These are phyloP conservation scores for Aureococcus anophagefferens DNA, from an alignment of 108 stramenopile genomes.

Conservation along the genomic window DNA sequence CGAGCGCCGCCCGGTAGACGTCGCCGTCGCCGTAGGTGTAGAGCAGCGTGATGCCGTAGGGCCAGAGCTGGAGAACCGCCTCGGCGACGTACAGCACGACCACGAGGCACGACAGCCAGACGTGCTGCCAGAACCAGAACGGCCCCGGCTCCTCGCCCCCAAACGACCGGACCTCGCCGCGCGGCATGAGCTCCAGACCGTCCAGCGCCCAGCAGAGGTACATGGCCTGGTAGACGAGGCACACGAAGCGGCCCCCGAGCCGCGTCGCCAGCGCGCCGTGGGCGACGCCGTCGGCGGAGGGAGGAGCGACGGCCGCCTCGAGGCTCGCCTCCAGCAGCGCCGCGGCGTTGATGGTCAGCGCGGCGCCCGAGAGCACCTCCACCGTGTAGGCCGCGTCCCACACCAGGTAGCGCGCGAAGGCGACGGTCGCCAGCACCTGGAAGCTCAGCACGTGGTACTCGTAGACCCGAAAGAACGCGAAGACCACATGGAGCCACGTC, in stretches of 20 bases:
- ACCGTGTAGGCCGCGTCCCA: conserved; percentile 86
- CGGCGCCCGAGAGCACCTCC: conserved; percentile 76
- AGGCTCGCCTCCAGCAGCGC: conserved; percentile 71
- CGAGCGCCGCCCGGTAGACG: conserved; percentile 65
- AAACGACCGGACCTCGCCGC: conserved; percentile 25
- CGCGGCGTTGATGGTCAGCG: conserved; percentile 77
- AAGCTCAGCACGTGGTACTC: conserved; percentile 93
- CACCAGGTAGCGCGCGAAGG: conserved; percentile 71
- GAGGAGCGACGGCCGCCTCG: conserved; percentile 66
- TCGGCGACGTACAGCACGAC: conserved; percentile 78
- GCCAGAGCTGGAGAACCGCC: conserved; percentile 60
- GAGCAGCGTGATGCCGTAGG: conserved; percentile 55
- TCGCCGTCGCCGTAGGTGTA: conserved; percentile 73
- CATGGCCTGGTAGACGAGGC: conserved; percentile 81
- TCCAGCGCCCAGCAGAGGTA: conserved; percentile 86
- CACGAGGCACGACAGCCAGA: conserved; percentile 76
- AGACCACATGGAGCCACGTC: conserved; percentile 78
- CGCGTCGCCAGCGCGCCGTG: conserved; percentile 24
- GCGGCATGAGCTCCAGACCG: conserved; percentile 15
- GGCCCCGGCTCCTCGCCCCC: conserved; percentile 69
- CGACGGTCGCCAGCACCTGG: conserved; percentile 72
- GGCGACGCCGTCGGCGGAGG: background rate
- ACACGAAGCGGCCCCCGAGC: conserved; percentile 66
- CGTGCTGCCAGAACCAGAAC: conserved; percentile 97
- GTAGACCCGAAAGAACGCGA: conserved; percentile 73